These are phyloP conservation scores for Entophlyctis helioformis DNA, from an alignment of 192 early-diverging fungal genomes.

Conservation along the genomic window DNA sequence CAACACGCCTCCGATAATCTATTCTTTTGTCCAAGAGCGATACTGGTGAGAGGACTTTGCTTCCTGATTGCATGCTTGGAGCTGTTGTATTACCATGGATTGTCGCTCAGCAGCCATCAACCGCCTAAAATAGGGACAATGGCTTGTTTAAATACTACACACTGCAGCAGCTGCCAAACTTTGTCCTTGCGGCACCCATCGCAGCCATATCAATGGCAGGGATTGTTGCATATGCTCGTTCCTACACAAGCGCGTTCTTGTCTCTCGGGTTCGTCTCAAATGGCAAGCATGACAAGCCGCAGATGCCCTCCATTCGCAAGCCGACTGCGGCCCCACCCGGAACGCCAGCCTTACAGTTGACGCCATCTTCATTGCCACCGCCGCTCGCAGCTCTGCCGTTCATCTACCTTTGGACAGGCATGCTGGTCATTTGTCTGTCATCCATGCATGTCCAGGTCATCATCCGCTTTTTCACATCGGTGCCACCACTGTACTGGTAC, in stretches of 20 bases:
- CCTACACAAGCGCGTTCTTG: constrained; percentile 38
- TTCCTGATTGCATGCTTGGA: too few relatives aligned
- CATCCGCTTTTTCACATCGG: constrained; percentile 68
- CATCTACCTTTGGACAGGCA: constrained; percentile 55
- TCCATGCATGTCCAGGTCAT: constrained; percentile 90
- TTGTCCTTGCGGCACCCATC: constrained; percentile 75
- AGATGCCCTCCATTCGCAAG: too few relatives aligned
- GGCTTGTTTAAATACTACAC: constrained; percentile 81
- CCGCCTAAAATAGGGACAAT: too few relatives aligned
- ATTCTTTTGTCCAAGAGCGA: constrained; percentile 69
- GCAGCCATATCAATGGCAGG: constrained; percentile 48
- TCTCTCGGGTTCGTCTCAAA: constrained; percentile 48
- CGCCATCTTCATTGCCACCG: too few relatives aligned
- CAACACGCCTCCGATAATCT: constrained; percentile 43
- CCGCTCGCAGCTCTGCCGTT: too few relatives aligned
- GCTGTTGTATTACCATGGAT: too few relatives aligned
- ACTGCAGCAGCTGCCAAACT: constrained; percentile 76
- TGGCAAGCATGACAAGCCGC: too few relatives aligned
- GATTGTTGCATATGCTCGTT: constrained; percentile 36
- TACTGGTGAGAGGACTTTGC: too few relatives aligned
- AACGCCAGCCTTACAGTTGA: too few relatives aligned
- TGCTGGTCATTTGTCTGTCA: constrained; percentile 45
- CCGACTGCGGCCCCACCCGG: too few relatives aligned
- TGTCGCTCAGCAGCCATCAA: too few relatives aligned
- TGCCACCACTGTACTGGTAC: constrained; percentile 75